Base-by-base conservation (phyloP, 1,284 basidiomycete genomes). In the Cutaneotrichosporon cutaneum region DNA sequence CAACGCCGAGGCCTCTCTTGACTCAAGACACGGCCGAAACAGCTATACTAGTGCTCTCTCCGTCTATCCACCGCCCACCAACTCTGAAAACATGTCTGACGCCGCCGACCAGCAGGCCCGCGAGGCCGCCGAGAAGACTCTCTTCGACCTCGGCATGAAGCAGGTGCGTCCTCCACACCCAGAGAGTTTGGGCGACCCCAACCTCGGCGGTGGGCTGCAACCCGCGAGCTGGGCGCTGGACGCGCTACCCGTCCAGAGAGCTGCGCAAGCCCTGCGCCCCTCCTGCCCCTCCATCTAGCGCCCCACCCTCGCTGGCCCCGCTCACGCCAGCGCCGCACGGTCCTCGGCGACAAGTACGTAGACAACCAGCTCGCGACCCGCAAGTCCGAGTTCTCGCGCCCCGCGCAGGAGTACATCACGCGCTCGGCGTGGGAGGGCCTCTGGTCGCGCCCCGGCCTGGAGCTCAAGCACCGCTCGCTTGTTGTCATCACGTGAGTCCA, bases 341-440 rank as follows among this genome's bases (percentile, higher is more conserved):
- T 66, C 30, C 64, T 66, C 42, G 64, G 64, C 44, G 64, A 66
- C 61, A 45, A 48, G 53, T 66, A 66, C 50, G 64, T 66, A 59
- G 64, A 66, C 61, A 58, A 56, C 50, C 61, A 63, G 61, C 64
- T 66, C 13, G 10, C 26, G 30, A 53, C 52, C 32, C 61, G 64
- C 61, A 33, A 53, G 52, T 63, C 59, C 45, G 67, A 68, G 50
- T 68, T 68, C 51, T 56, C 63, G 55, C 60, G 59, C 36, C 67
- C 67, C 35, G 65, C 60, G 18, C 65, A 68, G 55, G 67, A 68
- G 57, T 68, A 63, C 32, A 56, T 68, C 33, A 64, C 63, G 3
- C 61, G 61, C 32, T 54, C 30, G 10, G 62, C 62, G 45, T 66
- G 64, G 64, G 64, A 66, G 54, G 61, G 61, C 0, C 61, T 66